These are phyloP conservation scores for Emericellopsis terricola DNA, from an alignment of 495 filamentous ascomycete genomes.

Conservation along the genomic window DNA sequence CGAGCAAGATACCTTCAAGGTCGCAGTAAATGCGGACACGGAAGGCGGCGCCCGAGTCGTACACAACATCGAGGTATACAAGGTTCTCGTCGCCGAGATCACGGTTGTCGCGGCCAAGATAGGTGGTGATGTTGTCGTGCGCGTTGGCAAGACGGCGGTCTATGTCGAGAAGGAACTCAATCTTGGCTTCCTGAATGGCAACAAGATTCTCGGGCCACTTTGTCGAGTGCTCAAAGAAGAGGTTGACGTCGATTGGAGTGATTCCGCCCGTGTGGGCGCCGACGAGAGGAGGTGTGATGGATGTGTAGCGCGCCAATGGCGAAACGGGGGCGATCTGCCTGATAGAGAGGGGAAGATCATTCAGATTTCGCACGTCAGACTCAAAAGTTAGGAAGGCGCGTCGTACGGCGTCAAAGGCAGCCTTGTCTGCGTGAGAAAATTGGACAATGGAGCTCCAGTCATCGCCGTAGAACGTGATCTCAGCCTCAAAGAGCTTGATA, in stretches of 20 bases:
- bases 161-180: constrained; percentile 77
- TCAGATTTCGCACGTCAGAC: constrained; percentile 51
- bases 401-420: constrained; percentile 31
- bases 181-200: constrained; percentile 85
- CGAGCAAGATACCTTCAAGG: constrained; percentile 64
- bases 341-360: constrained; percentile 64
- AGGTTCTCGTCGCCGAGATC: constrained; percentile 48
- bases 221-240: constrained; percentile 85
- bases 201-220: constrained; percentile 85
- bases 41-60: constrained; percentile 48
- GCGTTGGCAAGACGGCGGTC: constrained; percentile 42
- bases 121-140: constrained; percentile 34
- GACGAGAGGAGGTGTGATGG: constrained; percentile 31
- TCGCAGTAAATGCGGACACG: constrained; percentile 62
- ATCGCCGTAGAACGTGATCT: constrained; percentile 41
- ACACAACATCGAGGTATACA: constrained; percentile 66
- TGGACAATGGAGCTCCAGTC: constrained; percentile 39
- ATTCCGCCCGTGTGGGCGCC: constrained; percentile 16
- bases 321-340: constrained; percentile 57
- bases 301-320: constrained; percentile 55
- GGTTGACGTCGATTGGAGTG: constrained; percentile 39
- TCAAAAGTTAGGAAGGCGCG: constrained; percentile 52
- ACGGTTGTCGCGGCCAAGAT: constrained; percentile 67
- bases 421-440: constrained; percentile 19
- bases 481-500: constrained; percentile 26